Conservation (phyloP, 192 early-diverging fungal genomes). For the Coemansia sp. region DNA sequence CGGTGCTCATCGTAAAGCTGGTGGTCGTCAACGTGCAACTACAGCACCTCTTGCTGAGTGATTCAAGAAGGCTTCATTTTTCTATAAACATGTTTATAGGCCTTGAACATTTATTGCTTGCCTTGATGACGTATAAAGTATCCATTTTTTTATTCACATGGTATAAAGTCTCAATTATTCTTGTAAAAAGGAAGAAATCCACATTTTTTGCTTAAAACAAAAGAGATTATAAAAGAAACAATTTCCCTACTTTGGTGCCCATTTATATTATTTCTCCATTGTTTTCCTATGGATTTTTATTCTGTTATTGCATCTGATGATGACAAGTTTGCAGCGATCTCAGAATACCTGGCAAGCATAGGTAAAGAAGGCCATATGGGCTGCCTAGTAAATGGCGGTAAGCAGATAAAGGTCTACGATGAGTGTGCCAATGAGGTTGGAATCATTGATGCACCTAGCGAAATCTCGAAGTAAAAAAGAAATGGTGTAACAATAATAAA, state of each 20-base stretch:
- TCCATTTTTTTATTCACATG: too few relatives aligned
- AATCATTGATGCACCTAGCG: background rate
- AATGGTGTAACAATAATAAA: too few relatives aligned
- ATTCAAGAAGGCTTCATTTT: too few relatives aligned
- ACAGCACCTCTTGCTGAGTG: background rate
- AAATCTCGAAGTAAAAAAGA: too few relatives aligned
- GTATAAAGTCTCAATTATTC: too few relatives aligned
- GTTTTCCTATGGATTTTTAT: background rate
- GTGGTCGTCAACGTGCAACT: background rate
- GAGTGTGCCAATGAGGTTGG: background rate
- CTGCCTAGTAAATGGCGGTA: background rate
- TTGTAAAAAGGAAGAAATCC: too few relatives aligned
- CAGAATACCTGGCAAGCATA: background rate
- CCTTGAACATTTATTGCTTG: too few relatives aligned
- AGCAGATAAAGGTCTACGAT: background rate
- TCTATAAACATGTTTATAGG: too few relatives aligned
- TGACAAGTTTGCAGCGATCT: background rate
- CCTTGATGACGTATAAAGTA: too few relatives aligned
- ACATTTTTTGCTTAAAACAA: too few relatives aligned
- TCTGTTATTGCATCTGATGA: background rate
- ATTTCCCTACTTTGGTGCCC: background rate
- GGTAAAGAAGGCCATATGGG: background rate
- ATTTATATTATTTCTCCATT: background rate
- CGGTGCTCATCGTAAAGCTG: conserved; percentile 8
- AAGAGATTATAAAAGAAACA: too few relatives aligned